Percentiles rank a stretch among this genome's conserved stretches.
Conservation (phyloP, 2,329 filamentous ascomycete species). For the Pestalotiopsis fici region DNA sequence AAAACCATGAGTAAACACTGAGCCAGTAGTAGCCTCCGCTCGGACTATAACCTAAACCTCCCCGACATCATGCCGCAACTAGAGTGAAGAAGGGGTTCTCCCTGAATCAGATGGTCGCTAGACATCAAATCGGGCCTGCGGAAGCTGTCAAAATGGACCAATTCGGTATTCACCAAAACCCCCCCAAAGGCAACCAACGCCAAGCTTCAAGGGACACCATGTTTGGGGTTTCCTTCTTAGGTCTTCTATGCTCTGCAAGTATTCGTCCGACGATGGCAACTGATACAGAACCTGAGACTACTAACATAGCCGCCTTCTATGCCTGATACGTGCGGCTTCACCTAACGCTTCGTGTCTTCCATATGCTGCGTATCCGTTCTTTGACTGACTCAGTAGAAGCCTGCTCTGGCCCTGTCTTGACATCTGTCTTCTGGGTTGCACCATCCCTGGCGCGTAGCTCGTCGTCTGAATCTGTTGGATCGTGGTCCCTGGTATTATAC, state of each 20-base stretch:
- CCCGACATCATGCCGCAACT: neutral
- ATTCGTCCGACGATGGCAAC: neutral
- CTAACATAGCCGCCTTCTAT: neutral
- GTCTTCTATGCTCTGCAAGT: neutral
- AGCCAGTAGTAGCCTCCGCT: neutral
- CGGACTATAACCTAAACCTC: neutral
- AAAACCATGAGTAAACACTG: neutral
- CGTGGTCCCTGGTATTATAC: slow-evolving; percentile 20
- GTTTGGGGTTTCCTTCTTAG: neutral
- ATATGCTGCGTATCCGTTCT: slow-evolving; percentile 3
- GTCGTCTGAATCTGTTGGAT: slow-evolving; percentile 25
- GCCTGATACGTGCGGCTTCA: neutral
- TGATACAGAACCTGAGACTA: neutral
- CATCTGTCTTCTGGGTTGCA: slow-evolving; percentile 10
- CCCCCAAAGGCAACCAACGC: neutral
- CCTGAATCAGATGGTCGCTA: neutral
- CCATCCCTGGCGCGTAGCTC: slow-evolving; percentile 16
- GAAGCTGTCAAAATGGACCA: neutral
- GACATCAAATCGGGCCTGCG: neutral
- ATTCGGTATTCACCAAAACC: neutral
- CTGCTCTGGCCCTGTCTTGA: slow-evolving; percentile 10
- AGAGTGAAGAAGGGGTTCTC: neutral
- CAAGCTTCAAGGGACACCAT: neutral
- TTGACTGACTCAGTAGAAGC: slow-evolving; percentile 2
- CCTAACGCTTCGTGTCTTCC: slow-evolving; percentile 11